A percentile compares a stretch with the other conserved stretches of the same genome.
Conservation (phyloP, 495 filamentous ascomycete genomes). For the Lasiosphaeria hispida region DNA sequence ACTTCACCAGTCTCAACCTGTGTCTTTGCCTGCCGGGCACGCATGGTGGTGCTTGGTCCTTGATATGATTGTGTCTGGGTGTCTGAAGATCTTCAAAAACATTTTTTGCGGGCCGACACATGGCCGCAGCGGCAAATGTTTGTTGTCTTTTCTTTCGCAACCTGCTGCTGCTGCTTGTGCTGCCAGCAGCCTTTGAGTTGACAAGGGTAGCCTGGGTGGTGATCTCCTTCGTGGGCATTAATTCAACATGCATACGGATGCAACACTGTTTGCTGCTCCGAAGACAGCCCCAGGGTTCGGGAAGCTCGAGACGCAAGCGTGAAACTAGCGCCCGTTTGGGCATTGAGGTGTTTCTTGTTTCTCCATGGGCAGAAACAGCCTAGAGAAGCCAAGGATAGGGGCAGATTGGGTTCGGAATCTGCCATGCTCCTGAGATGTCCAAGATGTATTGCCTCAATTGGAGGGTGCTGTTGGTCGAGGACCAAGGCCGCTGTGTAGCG, state of each 20-base stretch:
- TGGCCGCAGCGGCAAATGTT: constrained; percentile 11
- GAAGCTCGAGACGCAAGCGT: constrained; percentile 13
- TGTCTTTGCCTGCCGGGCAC: too few species aligned
- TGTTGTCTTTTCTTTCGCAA: background rate
- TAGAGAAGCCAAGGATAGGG: background rate
- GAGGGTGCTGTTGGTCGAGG: constrained; percentile 11
- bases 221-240: constrained; percentile 3
- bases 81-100: too few species aligned
- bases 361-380: background rate
- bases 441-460: background rate
- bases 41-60: too few species aligned
- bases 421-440: background rate
- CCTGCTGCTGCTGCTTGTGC: background rate
- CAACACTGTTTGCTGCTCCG: background rate
- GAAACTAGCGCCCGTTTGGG: constrained; percentile 11
- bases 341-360: background rate
- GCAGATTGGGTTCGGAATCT: background rate
- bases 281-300: background rate
- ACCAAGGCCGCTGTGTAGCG: constrained; percentile 8
- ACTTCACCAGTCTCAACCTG: background rate
- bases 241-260: constrained; percentile 5
- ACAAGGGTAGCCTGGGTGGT: constrained; percentile 3
- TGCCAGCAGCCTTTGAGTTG: background rate
- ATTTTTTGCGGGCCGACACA: background rate
- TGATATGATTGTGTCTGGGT: background rate